phyloP scores from a whole-genome alignment of 139 green algal genomes.

The Coelastrella sp. region DNA sequence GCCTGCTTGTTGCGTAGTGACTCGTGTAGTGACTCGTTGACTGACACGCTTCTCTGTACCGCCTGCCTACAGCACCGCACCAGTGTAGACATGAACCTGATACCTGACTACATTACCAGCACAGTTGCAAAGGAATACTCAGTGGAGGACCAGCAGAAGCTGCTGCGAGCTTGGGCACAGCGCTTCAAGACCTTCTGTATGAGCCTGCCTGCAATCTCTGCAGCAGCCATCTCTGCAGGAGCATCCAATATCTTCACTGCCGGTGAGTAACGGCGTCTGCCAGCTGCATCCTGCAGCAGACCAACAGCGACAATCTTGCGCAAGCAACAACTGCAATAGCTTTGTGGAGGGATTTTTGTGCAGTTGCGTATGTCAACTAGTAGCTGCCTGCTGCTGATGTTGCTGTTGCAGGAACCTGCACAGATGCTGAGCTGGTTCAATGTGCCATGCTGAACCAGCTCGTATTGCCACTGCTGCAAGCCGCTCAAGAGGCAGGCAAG shows the following conservation, averaged over 20 bases:
- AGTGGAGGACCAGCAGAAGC: constrained; percentile 57
- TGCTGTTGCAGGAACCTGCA: constrained; percentile 18
- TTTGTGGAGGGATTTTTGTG: no score
- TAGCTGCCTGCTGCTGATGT: no score
- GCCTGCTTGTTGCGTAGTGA: no score
- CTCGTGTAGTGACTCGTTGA: no score
- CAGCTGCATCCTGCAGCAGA: neutral
- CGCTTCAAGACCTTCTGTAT: constrained; percentile 57
- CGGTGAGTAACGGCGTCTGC: neutral
- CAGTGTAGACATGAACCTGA: constrained; percentile 42
- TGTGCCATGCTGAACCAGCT: constrained; percentile 31
- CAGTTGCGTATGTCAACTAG: no score
- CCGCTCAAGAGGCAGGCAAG: neutral
- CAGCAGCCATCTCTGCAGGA: constrained; percentile 1
- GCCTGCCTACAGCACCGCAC: constrained; percentile 5
- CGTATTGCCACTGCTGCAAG: constrained; percentile 45
- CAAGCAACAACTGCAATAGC: no score
- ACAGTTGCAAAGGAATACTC: constrained; percentile 37
- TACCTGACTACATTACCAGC: constrained; percentile 24
- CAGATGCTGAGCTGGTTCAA: constrained; percentile 34
- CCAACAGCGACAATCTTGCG: neutral
- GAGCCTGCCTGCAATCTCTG: neutral
- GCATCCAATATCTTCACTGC: constrained; percentile 20
- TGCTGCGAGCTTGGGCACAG: constrained; percentile 76
- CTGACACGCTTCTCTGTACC: no score